phyloP scores from a whole-genome alignment of 163 green algal genomes.

The Chloromonas sp. region DNA sequence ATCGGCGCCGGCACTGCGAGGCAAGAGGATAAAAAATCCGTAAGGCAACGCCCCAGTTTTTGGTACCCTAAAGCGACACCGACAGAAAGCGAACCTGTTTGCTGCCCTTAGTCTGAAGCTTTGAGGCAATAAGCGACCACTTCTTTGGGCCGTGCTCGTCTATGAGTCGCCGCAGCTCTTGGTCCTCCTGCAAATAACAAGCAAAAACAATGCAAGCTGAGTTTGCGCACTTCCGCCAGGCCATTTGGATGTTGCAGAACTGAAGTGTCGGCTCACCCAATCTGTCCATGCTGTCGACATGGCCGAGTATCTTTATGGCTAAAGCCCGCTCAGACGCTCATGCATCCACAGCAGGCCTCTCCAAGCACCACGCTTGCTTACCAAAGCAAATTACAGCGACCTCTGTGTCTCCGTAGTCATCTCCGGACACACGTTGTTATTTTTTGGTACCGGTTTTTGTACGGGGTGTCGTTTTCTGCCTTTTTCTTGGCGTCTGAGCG shows the following conservation, averaged over 20 bases:
- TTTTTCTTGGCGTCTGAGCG: no score
- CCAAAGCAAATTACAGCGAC: no score
- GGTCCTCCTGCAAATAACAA: conserved; percentile 55
- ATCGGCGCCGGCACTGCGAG: conserved; percentile 52
- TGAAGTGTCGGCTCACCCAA: not conserved
- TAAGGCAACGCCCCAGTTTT: no score
- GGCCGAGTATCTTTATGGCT: no score
- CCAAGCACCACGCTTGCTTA: no score
- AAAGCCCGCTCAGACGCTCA: no score
- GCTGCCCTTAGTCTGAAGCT: conserved; percentile 63
- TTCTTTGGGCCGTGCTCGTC: conserved; percentile 64
- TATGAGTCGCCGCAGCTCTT: conserved; percentile 57
- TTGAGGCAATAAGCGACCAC: conserved; percentile 68
- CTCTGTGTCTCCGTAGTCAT: no score
- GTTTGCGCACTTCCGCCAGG: not conserved
- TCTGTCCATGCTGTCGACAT: not conserved
- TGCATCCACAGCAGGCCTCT: no score
- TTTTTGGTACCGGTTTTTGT: no score
- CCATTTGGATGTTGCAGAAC: not conserved
- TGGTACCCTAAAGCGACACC: no score
- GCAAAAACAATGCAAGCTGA: not conserved
- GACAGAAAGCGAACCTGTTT: conserved; percentile 51
- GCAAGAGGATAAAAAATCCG: not conserved
- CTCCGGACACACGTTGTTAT: no score
- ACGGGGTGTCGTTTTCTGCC: no score